These are phyloP conservation scores for Globisporangium okanoganense DNA, from an alignment of 352 stramenopile species.

Conservation along the genomic window DNA sequence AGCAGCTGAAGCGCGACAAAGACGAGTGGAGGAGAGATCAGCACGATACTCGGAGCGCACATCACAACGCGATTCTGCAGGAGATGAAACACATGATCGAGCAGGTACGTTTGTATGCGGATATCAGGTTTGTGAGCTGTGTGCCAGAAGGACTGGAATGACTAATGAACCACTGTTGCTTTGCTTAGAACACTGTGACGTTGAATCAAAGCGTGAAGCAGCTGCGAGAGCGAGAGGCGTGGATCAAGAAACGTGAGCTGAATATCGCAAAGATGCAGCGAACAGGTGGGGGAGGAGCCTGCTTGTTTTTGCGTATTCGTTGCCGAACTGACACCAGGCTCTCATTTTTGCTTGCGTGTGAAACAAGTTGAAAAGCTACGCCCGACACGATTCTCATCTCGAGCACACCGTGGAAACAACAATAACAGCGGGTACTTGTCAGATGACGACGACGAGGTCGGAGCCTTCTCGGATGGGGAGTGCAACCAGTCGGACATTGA, in stretches of 20 bases:
- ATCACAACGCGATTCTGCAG: constrained; percentile 31
- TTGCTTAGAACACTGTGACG: constrained; percentile 28
- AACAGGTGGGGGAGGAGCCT: constrained; percentile 12
- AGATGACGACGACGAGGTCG: constrained; percentile 2
- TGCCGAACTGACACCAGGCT: not conserved
- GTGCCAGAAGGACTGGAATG: not conserved
- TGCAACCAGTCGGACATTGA: constrained; percentile 17
- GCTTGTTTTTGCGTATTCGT: not conserved
- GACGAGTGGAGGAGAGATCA: constrained; percentile 43
- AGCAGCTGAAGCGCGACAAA: constrained; percentile 52
- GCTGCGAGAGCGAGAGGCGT: constrained; percentile 43
- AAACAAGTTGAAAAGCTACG: constrained; percentile 12
- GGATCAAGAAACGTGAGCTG: constrained; percentile 42
- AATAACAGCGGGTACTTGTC: constrained; percentile 6
- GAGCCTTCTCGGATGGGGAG: constrained; percentile 6
- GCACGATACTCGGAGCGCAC: constrained; percentile 1
- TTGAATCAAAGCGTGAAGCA: constrained; percentile 49
- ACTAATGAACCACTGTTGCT: not conserved
- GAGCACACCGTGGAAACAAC: not conserved
- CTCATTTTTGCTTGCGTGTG: not conserved
- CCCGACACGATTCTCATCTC: not conserved
- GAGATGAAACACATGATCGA: constrained; percentile 70
- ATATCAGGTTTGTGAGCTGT: not conserved
- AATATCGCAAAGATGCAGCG: constrained; percentile 41
- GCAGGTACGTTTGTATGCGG: constrained; percentile 22